phyloP scores from a whole-genome alignment of 257 asterid species.

The Ophiorrhiza pumila region DNA sequence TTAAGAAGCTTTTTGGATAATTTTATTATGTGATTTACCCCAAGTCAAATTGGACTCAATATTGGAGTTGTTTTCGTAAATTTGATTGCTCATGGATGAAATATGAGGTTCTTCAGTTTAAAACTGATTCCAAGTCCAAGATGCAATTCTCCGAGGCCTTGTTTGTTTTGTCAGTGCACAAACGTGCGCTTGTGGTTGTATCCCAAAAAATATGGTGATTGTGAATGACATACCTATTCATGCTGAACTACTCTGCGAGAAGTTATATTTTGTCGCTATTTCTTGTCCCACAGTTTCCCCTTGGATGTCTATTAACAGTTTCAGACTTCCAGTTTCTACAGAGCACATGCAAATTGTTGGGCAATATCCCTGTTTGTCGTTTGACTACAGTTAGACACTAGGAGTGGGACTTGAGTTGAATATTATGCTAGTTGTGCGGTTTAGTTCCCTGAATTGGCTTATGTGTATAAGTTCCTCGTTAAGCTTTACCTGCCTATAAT shows the following conservation, averaged over 20 bases:
- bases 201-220: neutral
- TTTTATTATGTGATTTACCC: neutral
- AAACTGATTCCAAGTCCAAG: neutral
- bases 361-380: neutral
- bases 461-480: neutral
- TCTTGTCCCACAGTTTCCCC: neutral
- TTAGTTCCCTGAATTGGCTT: neutral
- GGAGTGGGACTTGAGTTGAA: neutral
- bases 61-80: neutral
- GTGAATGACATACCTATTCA: neutral
- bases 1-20: neutral
- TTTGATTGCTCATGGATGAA: neutral
- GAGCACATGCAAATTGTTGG: neutral
- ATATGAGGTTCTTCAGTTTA: neutral
- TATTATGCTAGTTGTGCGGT: neutral
- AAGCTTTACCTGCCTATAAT: neutral
- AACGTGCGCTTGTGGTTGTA: neutral
- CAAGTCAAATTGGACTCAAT: neutral
- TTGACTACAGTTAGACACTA: neutral
- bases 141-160: neutral
- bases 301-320: neutral
- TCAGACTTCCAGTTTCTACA: neutral
- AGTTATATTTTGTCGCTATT: neutral
- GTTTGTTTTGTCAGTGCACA: neutral
- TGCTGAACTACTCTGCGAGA: neutral